phyloP scores from a whole-genome alignment of 495 filamentous ascomycete genomes.

The Pyrenula aspistea region DNA sequence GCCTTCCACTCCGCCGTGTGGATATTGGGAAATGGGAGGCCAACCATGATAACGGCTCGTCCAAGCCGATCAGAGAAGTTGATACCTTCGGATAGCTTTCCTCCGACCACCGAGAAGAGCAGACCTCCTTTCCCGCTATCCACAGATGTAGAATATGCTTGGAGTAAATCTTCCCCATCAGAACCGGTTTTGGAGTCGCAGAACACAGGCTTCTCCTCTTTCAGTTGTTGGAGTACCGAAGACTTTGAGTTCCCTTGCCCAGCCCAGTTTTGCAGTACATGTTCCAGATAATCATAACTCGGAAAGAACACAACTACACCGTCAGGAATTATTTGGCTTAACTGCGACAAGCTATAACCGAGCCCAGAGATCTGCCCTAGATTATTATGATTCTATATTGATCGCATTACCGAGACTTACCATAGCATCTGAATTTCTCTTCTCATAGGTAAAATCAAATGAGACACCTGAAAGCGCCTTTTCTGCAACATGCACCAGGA shows the following conservation, averaged over 20 bases:
- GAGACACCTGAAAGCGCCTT: slow-evolving; percentile 41
- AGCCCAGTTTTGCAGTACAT: slow-evolving; percentile 57
- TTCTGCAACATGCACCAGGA: slow-evolving; percentile 57
- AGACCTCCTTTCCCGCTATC: slow-evolving; percentile 54
- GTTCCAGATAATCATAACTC: slow-evolving; percentile 78
- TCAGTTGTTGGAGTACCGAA: slow-evolving; percentile 34
- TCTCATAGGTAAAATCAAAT: slow-evolving; percentile 82
- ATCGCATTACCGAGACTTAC: no score
- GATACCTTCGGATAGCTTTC: slow-evolving; percentile 91
- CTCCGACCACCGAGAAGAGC: slow-evolving; percentile 87
- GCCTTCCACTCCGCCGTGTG: slow-evolving; percentile 86
- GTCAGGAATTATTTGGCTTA: slow-evolving; percentile 67
- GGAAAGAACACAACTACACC: slow-evolving; percentile 96
- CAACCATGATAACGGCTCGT: slow-evolving; percentile 77
- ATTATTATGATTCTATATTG: no score
- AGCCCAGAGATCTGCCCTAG: slow-evolving; percentile 55
- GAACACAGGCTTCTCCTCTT: slow-evolving; percentile 45
- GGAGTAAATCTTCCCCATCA: slow-evolving; percentile 51
- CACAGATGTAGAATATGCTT: slow-evolving; percentile 59
- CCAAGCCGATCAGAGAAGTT: slow-evolving; percentile 93
- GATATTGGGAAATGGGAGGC: slow-evolving; percentile 87
- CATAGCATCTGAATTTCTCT: slow-evolving; percentile 46
- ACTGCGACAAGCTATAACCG: slow-evolving; percentile 56
- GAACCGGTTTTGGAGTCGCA: slow-evolving; percentile 44
- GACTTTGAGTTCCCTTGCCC: slow-evolving; percentile 18